Evolutionary conservation across 441 rosid genomes (phyloP).

Genomic region (Geranium incanum): DNA sequence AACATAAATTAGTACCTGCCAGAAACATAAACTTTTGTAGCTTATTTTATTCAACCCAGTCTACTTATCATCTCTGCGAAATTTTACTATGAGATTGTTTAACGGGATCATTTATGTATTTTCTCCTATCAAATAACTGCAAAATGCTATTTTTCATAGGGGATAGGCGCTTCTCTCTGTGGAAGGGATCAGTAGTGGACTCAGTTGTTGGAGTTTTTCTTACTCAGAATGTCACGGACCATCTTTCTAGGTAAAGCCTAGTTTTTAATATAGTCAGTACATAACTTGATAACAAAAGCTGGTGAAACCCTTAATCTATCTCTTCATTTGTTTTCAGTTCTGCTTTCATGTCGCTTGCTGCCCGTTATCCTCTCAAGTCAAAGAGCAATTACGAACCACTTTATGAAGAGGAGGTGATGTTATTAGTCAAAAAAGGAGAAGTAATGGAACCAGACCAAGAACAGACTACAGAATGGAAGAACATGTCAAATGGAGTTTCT

Average conservation of each 20-base stretch:
- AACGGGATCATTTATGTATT: background rate
- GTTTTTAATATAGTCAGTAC: slow-evolving; percentile 5
- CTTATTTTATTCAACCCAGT: slow-evolving; percentile 17
- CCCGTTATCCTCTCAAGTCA: slow-evolving; percentile 63
- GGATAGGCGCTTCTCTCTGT: slow-evolving; percentile 87
- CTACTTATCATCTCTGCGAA: slow-evolving; percentile 5
- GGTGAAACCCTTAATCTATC: slow-evolving; percentile 17
- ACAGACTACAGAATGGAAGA: slow-evolving; percentile 38
- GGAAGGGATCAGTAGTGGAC: slow-evolving; percentile 99
- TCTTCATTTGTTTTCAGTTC: slow-evolving; percentile 51
- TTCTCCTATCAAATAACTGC: slow-evolving; percentile 17
- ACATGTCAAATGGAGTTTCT: slow-evolving; percentile 23
- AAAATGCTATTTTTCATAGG: slow-evolving; percentile 47
- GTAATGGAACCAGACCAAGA: slow-evolving; percentile 31
- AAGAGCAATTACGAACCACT: slow-evolving; percentile 21
- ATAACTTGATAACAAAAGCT: slow-evolving; percentile 17
- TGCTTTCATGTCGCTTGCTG: slow-evolving; percentile 85
- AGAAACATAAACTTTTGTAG: slow-evolving; percentile 14
- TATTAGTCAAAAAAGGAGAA: slow-evolving; percentile 61
- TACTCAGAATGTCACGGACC: slow-evolving; percentile 88
- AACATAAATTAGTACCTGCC: background rate
- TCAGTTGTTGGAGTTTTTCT: slow-evolving; percentile 95
- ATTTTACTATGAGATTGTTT: background rate
- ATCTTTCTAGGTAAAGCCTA: slow-evolving; percentile 76
- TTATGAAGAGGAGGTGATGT: slow-evolving; percentile 23